Evolutionary conservation across 1,284 basidiomycete genomes (phyloP).

Genomic region (Naganishia cerealis): DNA sequence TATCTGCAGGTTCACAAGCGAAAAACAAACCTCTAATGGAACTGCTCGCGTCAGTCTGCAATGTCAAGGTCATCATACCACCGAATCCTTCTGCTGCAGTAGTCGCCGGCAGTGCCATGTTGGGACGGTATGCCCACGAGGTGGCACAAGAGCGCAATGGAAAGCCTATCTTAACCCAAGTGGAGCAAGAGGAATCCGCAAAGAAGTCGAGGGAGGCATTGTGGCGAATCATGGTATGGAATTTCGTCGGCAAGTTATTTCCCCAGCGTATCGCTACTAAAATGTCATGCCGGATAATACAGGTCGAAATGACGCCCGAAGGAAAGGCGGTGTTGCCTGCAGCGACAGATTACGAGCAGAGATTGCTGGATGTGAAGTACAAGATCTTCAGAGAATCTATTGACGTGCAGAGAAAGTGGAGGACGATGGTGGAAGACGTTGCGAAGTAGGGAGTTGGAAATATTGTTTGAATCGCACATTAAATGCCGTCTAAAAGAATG

Average conservation of each 20-base stretch:
- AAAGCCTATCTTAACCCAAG: conserved; percentile 52
- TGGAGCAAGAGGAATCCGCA: conserved; percentile 56
- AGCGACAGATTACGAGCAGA: conserved; percentile 62
- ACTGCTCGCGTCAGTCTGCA: conserved; percentile 81
- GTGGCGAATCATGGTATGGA: conserved; percentile 86
- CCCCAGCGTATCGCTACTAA: not conserved
- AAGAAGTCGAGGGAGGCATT: conserved; percentile 66
- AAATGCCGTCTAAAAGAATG: not conserved
- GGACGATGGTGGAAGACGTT: conserved; percentile 40
- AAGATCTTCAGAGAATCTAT: conserved; percentile 87
- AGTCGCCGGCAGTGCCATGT: conserved; percentile 88
- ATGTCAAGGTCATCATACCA: conserved; percentile 81
- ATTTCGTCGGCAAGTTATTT: not conserved
- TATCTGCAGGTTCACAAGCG: conserved; percentile 70
- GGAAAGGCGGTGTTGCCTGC: conserved; percentile 73
- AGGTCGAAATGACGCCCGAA: conserved; percentile 88
- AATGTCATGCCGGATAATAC: conserved; percentile 7
- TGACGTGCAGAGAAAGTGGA: conserved; percentile 71
- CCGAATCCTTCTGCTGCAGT: conserved; percentile 76
- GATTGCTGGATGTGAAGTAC: conserved; percentile 85
- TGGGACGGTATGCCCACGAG: conserved; percentile 82
- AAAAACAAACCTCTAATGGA: conserved; percentile 81
- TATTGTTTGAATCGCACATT: not conserved
- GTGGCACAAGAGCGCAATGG: conserved; percentile 51
- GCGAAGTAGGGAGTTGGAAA: conserved; percentile 1